Conservation (phyloP, 1,284 basidiomycete species). For the Microstroma glucosiphilum region DNA sequence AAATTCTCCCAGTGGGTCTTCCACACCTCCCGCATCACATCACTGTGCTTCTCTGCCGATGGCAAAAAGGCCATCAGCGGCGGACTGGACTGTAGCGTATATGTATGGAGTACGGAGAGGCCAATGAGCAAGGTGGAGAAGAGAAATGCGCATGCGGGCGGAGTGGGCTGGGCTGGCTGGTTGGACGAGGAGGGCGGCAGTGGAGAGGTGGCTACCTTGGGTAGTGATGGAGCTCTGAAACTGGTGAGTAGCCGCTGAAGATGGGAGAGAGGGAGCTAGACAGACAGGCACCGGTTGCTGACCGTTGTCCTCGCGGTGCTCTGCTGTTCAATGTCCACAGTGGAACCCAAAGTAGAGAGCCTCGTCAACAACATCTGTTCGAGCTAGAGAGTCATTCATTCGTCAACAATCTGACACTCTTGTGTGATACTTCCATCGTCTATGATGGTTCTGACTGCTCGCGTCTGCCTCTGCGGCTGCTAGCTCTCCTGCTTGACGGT, state of each 20-base stretch:
- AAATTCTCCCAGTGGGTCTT: slow-evolving; percentile 64
- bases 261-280: too few relatives aligned
- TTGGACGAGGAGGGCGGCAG: neutral
- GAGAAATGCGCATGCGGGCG: slow-evolving; percentile 54
- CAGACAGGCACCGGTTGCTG: too few relatives aligned
- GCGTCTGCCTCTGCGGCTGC: too few relatives aligned
- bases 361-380: too few relatives aligned
- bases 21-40: slow-evolving; percentile 75
- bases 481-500: slow-evolving; percentile 9
- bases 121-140: slow-evolving; percentile 69
- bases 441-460: too few relatives aligned
- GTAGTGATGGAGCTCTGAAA: slow-evolving; percentile 2
- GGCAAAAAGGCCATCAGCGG: slow-evolving; percentile 73
- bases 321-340: too few relatives aligned
- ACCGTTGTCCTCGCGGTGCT: too few relatives aligned
- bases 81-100: slow-evolving; percentile 84
- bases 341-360: too few relatives aligned
- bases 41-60: slow-evolving; percentile 70
- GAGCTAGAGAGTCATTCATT: too few relatives aligned
- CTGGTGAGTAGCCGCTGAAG: neutral
- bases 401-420: too few relatives aligned
- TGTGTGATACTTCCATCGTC: too few relatives aligned
- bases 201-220: neutral
- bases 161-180: slow-evolving; percentile 15
- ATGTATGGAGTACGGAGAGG: slow-evolving; percentile 75